Percentiles rank a stretch among this genome's conserved stretches.
Evolutionary conservation across 2,329 filamentous ascomycete species (phyloP).

Genomic region (Cadophora malorum): DNA sequence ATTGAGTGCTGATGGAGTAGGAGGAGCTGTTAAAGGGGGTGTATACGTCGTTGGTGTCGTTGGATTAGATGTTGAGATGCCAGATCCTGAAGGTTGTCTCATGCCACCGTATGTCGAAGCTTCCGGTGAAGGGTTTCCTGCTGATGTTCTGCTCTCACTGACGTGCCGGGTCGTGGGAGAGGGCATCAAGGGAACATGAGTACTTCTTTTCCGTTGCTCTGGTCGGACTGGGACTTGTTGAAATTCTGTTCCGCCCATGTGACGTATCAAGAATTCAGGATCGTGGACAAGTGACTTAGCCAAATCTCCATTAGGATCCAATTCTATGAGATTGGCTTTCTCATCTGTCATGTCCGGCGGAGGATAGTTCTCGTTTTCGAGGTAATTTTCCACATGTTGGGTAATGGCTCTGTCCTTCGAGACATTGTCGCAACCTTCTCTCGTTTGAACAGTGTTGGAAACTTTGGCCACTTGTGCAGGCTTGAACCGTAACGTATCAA

Average conservation of each 20-base stretch:
- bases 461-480: conserved; percentile 24
- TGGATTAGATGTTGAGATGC: conserved; percentile 18
- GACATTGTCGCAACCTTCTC: conserved; percentile 33
- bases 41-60: conserved; percentile 28
- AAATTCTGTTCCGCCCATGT: conserved; percentile 26
- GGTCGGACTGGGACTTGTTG: conserved; percentile 16
- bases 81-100: background rate
- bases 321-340: background rate
- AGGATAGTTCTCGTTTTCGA: conserved; percentile 30
- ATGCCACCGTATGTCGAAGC: background rate
- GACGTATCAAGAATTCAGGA: conserved; percentile 10
- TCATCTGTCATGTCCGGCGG: conserved; percentile 5
- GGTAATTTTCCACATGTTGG: conserved; percentile 38
- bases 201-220: conserved; percentile 18
- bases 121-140: conserved; percentile 4
- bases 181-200: background rate
- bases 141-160: conserved; percentile 6
- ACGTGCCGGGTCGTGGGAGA: background rate
- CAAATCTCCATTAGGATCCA: background rate
- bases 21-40: conserved; percentile 25
- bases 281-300: conserved; percentile 21
- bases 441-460: conserved; percentile 28
- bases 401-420: conserved; percentile 32
- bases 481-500: conserved; percentile 8
- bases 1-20: conserved; percentile 24